Evolutionary conservation across 75 land plant genomes (phyloP), one percentile per base, ranked within the genome.

Genomic region (Selaginella moellendorffii): DNA sequence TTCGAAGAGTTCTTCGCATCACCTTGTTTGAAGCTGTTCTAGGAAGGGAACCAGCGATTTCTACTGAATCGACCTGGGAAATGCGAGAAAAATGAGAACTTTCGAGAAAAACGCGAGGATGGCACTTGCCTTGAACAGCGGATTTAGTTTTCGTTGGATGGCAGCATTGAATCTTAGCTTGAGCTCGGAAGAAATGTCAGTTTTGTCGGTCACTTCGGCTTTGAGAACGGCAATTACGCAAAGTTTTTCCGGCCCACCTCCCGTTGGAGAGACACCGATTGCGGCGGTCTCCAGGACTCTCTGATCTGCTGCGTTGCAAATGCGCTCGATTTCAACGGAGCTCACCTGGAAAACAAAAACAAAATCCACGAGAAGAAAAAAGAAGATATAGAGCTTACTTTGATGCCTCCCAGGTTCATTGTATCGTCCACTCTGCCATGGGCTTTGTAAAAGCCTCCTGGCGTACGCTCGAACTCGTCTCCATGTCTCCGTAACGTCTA

Each of bases 391-490:
- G 36, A 53, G 36, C 64, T 59, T 12, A 92, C 98, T 89, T 93
- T 93, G 14, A 93, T 93, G 21, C 98, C 98, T 27, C 98, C 98
- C 58, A 93, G 76, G 71, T 93, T 93, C 98, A 93, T 93, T 12
- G 98, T 93, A 61, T 93, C 98, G 73, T 93, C 98, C 10, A 85
- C 87, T 64, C 98, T 82, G 26, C 98, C 98, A 78, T 83, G 90
- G 18, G 96, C 98, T 54, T 76, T 79, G 56, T 85, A 88, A 31
- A 74, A 93, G 54, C 96, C 96, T 53, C 78, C 66, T 27, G 63
- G 52, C 22, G 87, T 88, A 8, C 76, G 85, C 68, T 93, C 87
- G 77, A 93, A 83, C 36, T 88, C 79, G 69, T 93, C 98, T 1
- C 98, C 98, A 74, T 93, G 98, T 63, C 98, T 81, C 61, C 98